Evolutionary conservation across 148 eudicot genomes (phyloP).

Genomic region (Cornus suecica): DNA sequence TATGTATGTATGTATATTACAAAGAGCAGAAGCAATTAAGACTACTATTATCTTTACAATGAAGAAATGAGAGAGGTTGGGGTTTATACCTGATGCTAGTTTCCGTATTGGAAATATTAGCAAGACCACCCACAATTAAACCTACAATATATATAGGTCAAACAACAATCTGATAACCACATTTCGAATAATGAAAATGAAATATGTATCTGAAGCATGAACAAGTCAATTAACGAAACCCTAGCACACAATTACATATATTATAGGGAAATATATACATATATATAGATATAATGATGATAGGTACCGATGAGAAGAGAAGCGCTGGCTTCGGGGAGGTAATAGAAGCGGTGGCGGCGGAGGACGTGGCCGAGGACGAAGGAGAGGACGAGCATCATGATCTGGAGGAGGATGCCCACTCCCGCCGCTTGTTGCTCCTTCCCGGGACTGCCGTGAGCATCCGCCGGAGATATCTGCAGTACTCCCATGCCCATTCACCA

Average conservation of each 20-base stretch:
- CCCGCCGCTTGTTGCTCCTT: constrained; percentile 97
- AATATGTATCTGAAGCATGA: not conserved
- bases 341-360: constrained; percentile 91
- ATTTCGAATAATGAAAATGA: not conserved
- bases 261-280: not conserved
- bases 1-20: too few species aligned
- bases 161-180: too few species aligned
- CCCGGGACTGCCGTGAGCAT: constrained; percentile 52
- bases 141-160: constrained; percentile 41
- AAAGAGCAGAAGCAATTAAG: too few species aligned
- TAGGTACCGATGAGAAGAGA: constrained; percentile 82
- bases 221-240: constrained; percentile 3
- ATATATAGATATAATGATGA: not conserved
- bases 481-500: constrained; percentile 54
- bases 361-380: constrained; percentile 92
- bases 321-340: constrained; percentile 97
- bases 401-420: constrained; percentile 81
- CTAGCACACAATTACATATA: not conserved
- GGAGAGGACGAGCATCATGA: constrained; percentile 85
- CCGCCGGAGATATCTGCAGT: constrained; percentile 62
- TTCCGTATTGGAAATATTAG: constrained; percentile 90
- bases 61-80: too few species aligned
- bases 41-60: too few species aligned
- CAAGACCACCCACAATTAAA: constrained; percentile 94
- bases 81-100: constrained; percentile 68